Evolutionary conservation across 305 asterid species (phyloP), one percentile per base, ranked within the genome.

Genomic region (Solanum hybrid): DNA sequence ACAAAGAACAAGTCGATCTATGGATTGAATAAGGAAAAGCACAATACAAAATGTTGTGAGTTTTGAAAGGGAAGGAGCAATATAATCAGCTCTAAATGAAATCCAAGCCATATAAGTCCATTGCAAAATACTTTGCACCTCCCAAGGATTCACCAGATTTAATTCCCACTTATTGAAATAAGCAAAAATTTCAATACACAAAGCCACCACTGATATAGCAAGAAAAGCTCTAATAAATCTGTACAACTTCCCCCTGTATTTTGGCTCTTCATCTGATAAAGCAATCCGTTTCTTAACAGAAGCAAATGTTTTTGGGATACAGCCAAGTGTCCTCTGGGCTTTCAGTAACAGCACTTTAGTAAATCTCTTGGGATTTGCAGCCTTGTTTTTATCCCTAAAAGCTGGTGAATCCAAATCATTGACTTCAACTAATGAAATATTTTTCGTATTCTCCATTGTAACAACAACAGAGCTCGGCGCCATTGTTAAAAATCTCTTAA

Each of bases 11-110:
- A 96, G 76, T 0, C 98, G 94, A 94, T 97, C 99, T 89, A 94
- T 6, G 0, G 99, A 97, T 78, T 96, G 99, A 87, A 96, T 91
- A 93, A 97, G 91, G 94, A 97, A 97, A 22, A 97, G 94, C 22
- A 97, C 96, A 35, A 96, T 94, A 82, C 99, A 97, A 73, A 94
- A 97, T 45, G 93, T 91, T 13, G 99, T 96, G 40, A 97, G 94
- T 6, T 86, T 87, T 26, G 90, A 93, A 31, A 96, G 90, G 81
- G 89, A 10, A 9, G 99, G 99, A 38, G 99, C 98, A 69, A 94
- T 91, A 89, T 97, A 97, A 29, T 96, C 96, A 36, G 72, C 95
- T 86, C 99, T 91, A 73, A 97, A 94, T 77, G 94, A 90, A 93
- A 96, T 29, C 99, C 99, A 97, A 40, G 97, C 92, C 94, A 95